Conservation (phyloP, 2,329 filamentous ascomycete genomes). For the Xenoacremonium recifei region DNA sequence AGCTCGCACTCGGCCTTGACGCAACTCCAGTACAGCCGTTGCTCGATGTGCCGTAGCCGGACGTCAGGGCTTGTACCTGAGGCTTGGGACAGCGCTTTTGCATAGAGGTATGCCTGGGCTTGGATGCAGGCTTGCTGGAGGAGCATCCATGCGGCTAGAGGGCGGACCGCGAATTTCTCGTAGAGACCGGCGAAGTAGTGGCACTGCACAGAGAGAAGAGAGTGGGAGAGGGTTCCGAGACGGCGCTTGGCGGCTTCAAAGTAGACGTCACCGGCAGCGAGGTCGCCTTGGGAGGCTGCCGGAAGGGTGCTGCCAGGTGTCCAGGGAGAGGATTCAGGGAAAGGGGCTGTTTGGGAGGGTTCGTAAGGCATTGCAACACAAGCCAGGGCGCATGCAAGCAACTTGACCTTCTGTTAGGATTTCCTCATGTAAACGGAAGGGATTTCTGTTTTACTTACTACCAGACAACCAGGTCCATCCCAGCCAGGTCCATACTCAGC, state of each 20-base stretch:
- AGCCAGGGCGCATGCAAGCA: neutral
- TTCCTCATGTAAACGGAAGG: no score
- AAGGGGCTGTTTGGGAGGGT: neutral
- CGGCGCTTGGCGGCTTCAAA: constrained; percentile 1
- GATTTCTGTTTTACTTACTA: neutral
- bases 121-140: neutral
- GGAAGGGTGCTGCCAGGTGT: neutral
- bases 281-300: neutral
- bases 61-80: neutral
- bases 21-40: constrained; percentile 1
- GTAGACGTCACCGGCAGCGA: neutral
- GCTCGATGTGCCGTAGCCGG: neutral
- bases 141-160: neutral
- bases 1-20: constrained; percentile 1
- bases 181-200: neutral
- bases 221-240: neutral
- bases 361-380: constrained; percentile 1
- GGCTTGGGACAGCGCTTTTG: neutral
- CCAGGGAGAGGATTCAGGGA: neutral
- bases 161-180: neutral
- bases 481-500: constrained; percentile 2
- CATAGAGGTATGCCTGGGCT: neutral
- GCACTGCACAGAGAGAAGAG: neutral
- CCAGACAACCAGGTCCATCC: constrained; percentile 1
- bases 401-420: no score